Conservation (phyloP, 192 early-diverging fungal genomes). For the Jimgerdemannia lactiflua region DNA sequence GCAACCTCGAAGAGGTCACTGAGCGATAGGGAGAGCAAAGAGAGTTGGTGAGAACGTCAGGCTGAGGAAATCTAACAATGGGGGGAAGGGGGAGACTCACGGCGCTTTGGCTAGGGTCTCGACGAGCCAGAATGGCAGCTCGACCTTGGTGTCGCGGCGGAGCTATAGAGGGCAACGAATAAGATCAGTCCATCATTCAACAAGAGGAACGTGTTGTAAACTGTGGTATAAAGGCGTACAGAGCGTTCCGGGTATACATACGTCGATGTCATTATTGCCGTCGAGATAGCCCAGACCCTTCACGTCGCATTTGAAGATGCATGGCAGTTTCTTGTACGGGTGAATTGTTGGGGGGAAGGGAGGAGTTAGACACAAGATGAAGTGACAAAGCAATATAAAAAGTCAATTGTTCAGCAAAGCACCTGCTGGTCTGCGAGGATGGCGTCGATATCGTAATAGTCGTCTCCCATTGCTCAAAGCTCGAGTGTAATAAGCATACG, state of each 20-base stretch:
- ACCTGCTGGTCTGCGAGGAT: conserved; percentile 52
- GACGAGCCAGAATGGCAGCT: conserved; percentile 45
- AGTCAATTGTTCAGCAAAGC: conserved; percentile 4
- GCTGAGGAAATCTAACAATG: background rate
- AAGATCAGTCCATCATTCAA: background rate
- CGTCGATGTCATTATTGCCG: background rate
- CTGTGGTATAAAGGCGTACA: background rate
- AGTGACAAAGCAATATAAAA: no score
- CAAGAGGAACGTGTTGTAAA: background rate
- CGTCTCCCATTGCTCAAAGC: conserved; percentile 3
- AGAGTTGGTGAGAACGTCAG: background rate
- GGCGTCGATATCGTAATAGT: conserved; percentile 57
- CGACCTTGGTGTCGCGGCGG: conserved; percentile 20
- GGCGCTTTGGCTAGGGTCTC: conserved; percentile 14
- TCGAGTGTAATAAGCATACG: no score
- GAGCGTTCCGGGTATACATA: background rate
- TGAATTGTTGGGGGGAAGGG: background rate
- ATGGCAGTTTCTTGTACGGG: background rate
- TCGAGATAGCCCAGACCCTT: conserved; percentile 19
- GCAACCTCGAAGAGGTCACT: background rate
- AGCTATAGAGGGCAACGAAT: conserved; percentile 8
- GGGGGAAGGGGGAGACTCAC: background rate
- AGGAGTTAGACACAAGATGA: no score
- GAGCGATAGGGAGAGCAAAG: background rate
- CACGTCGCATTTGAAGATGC: conserved; percentile 16